Conservation (phyloP, 805 yeast species). For the Ascoidea tarda region DNA sequence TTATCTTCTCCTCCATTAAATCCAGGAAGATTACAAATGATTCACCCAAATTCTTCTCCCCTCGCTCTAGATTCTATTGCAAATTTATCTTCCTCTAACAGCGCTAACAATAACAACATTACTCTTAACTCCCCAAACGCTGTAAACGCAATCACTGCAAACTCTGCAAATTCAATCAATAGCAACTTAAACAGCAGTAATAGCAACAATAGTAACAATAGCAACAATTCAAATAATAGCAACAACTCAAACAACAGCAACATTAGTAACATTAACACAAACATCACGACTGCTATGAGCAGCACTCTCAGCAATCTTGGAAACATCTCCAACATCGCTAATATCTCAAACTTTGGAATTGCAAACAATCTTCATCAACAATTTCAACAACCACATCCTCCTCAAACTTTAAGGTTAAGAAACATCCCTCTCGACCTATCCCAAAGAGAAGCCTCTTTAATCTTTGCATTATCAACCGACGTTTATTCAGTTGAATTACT, state of each 20-base stretch:
- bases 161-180: conserved; percentile 1
- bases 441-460: conserved; percentile 48
- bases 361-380: conserved; percentile 1
- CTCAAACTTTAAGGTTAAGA: conserved; percentile 25
- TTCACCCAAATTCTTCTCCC: no score
- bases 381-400: conserved; percentile 3
- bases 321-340: background rate
- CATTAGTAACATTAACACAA: background rate
- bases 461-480: conserved; percentile 59
- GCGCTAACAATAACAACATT: background rate
- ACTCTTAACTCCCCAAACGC: conserved; percentile 5
- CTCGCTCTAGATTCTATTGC: no score
- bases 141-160: background rate
- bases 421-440: conserved; percentile 54
- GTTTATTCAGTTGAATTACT: conserved; percentile 35
- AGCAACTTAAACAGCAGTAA: conserved; percentile 6
- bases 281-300: background rate
- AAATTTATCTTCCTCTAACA: background rate
- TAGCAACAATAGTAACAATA: conserved; percentile 2
- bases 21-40: background rate
- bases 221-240: conserved; percentile 2
- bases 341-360: background rate
- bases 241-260: background rate
- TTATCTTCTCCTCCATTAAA: background rate
- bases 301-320: background rate